phyloP scores from a whole-genome alignment of 768 basidiomycete species.

The Tremella yokohamensis region DNA sequence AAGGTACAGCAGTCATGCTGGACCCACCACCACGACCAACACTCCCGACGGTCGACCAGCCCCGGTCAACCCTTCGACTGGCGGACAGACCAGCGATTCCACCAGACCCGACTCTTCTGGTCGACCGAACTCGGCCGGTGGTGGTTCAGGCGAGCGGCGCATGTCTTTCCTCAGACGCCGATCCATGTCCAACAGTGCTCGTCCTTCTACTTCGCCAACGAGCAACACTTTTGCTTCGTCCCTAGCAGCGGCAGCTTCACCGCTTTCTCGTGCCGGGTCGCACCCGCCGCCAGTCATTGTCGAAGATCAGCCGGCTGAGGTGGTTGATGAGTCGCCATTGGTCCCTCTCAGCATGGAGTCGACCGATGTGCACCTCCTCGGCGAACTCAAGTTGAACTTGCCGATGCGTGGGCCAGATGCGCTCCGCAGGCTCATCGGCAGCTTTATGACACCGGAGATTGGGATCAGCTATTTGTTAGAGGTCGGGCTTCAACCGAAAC shows the following conservation, averaged over 20 bases:
- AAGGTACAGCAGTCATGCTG: slow-evolving; percentile 8
- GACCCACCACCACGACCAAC: neutral
- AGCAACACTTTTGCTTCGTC: neutral
- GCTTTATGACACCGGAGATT: slow-evolving; percentile 37
- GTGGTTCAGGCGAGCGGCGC: neutral
- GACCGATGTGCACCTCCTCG: slow-evolving; percentile 42
- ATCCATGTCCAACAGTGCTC: neutral
- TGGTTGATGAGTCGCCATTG: neutral
- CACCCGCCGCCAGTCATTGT: slow-evolving; percentile 1
- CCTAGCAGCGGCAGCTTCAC: neutral
- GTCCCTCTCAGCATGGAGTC: slow-evolving; percentile 8
- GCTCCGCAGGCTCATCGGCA: slow-evolving; percentile 23
- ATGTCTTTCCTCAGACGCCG: slow-evolving; percentile 4
- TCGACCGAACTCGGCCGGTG: neutral
- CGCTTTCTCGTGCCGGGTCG: neutral
- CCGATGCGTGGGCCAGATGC: slow-evolving; percentile 8
- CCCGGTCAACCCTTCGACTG: neutral
- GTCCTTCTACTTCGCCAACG: neutral
- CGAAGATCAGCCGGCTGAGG: neutral
- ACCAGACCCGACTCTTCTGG: neutral
- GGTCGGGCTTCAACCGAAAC: slow-evolving; percentile 35
- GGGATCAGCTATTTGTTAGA: slow-evolving; percentile 42
- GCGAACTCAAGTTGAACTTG: slow-evolving; percentile 20
- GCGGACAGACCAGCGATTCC: neutral
- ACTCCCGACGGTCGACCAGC: neutral